Percentiles rank a stretch among this genome's conserved stretches.
Evolutionary conservation across 2,329 filamentous ascomycete species (phyloP).

Genomic region (Orbilia blumenaviensis): DNA sequence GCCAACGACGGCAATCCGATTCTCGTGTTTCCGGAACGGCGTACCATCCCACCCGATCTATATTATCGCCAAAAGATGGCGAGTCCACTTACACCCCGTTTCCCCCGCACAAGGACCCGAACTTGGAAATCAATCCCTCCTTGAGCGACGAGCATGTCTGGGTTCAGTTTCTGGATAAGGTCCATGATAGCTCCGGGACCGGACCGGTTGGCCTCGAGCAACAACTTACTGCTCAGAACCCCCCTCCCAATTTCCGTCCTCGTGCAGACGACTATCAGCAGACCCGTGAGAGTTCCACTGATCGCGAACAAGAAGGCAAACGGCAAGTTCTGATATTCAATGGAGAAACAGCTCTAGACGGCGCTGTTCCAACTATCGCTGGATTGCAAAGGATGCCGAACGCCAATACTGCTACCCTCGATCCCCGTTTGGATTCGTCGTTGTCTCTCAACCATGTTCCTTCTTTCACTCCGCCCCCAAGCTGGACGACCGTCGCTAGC

Average conservation of each 20-base stretch:
- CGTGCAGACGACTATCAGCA: constrained; percentile 42
- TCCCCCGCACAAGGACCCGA: constrained; percentile 38
- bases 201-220: constrained; percentile 33
- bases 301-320: constrained; percentile 48
- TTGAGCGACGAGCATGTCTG: constrained; percentile 52
- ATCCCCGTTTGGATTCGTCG: constrained; percentile 44
- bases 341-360: constrained; percentile 49
- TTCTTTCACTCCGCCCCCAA: constrained; percentile 27
- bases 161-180: constrained; percentile 52
- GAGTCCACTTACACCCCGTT: constrained; percentile 37
- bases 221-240: constrained; percentile 47
- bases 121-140: constrained; percentile 35
- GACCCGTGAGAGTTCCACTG: constrained; percentile 43
- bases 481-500: constrained; percentile 38
- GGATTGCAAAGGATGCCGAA: constrained; percentile 52
- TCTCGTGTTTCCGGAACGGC: constrained; percentile 28
- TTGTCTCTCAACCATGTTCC: constrained; percentile 42
- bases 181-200: constrained; percentile 39
- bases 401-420: constrained; percentile 29
- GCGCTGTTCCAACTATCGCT: constrained; percentile 49
- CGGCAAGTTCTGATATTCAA: constrained; percentile 52
- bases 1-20: constrained; percentile 42
- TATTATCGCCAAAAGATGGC: constrained; percentile 43
- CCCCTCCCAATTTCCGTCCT: constrained; percentile 33
- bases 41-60: constrained; percentile 41